phyloP scores from a whole-genome alignment of 1,139 yeast species.

The Hansenula lynferdii region DNA sequence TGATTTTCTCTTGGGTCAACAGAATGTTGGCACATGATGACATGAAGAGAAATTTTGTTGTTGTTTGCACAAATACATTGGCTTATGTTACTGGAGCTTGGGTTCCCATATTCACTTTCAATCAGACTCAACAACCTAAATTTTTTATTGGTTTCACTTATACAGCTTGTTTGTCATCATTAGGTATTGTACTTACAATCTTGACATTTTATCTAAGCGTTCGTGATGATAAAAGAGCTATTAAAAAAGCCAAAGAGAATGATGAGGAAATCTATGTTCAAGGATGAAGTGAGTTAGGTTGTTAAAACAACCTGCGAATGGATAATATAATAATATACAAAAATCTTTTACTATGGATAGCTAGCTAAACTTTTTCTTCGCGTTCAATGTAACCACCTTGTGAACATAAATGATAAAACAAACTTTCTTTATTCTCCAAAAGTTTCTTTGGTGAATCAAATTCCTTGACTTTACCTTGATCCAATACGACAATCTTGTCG shows the following conservation, averaged over 20 bases:
- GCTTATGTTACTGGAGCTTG: conserved; percentile 29
- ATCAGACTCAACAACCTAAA: conserved; percentile 38
- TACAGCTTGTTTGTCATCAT: conserved; percentile 36
- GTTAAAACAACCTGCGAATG: too few relatives aligned
- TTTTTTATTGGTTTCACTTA: conserved; percentile 44
- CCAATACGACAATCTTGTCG: conserved; percentile 67
- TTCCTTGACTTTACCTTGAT: conserved; percentile 62
- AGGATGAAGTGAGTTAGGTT: too few relatives aligned
- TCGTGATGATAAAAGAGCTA: conserved; percentile 28
- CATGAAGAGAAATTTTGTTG: conserved; percentile 33
- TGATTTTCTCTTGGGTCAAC: conserved; percentile 28
- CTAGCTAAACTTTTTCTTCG: too few relatives aligned
- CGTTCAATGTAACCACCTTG: conserved; percentile 35
- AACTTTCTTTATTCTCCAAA: conserved; percentile 36
- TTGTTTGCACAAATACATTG: conserved; percentile 42
- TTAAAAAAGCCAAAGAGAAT: too few relatives aligned
- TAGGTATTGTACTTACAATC: conserved; percentile 32
- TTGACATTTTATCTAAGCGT: conserved; percentile 29
- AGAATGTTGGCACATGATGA: conserved; percentile 35
- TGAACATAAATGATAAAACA: conserved; percentile 46
- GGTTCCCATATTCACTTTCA: conserved; percentile 39
- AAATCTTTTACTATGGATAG: too few relatives aligned
- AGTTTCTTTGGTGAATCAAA: conserved; percentile 59
- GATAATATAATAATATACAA: too few relatives aligned
- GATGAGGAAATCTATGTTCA: too few relatives aligned